Percentiles rank a stretch among this genome's conserved stretches.
Conservation (phyloP, 345 rosid genomes). For the Eucalyptus urophylla region DNA sequence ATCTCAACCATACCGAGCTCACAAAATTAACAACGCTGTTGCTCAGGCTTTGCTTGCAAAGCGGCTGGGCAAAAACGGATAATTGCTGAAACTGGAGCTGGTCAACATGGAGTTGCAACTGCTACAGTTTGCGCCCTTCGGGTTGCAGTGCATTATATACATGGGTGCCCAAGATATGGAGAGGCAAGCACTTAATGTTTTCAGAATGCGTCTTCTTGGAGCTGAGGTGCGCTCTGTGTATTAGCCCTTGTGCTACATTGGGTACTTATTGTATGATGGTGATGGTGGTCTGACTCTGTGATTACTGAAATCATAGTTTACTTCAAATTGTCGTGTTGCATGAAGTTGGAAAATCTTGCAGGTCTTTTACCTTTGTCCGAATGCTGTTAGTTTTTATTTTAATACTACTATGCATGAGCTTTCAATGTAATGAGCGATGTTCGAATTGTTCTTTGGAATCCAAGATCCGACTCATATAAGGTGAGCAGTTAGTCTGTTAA, state of each 20-base stretch:
- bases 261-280: not conserved
- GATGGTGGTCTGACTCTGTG: not conserved
- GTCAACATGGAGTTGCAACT: conserved; percentile 97
- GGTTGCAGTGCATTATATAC: conserved; percentile 65
- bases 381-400: not conserved
- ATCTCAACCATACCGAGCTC: conserved; percentile 89
- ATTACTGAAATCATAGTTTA: not conserved
- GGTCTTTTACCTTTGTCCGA: not conserved
- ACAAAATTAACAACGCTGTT: conserved; percentile 85
- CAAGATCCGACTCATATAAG: not conserved
- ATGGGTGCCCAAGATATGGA: conserved; percentile 99
- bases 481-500: not conserved
- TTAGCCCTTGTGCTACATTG: not conserved
- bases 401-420: not conserved
- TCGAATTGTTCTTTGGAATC: not conserved
- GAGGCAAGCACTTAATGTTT: conserved; percentile 84
- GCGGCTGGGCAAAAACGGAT: conserved; percentile 75
- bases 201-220: conserved; percentile 89
- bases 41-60: conserved; percentile 89
- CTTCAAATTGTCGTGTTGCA: not conserved
- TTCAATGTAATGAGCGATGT: not conserved
- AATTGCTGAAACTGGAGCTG: conserved; percentile 95
- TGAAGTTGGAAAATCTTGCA: not conserved
- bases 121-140: conserved; percentile 93
- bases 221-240: conserved; percentile 50